Conservation (phyloP, 108 stramenopile genomes). For the Ochromonas danica region DNA sequence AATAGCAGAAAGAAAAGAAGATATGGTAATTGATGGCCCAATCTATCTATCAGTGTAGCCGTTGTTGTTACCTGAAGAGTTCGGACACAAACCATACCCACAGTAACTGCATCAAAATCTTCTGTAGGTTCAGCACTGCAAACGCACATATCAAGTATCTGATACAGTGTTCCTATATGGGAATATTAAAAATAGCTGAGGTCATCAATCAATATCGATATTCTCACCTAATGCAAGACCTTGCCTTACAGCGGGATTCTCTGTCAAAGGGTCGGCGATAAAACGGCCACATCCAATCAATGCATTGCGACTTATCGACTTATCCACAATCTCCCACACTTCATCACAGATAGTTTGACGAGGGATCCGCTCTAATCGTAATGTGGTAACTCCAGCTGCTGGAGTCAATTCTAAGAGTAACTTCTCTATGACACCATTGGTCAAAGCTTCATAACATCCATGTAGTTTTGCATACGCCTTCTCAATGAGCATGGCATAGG, state of each 20-base stretch:
- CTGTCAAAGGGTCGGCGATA: background rate
- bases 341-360: background rate
- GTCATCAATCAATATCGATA: too few relatives aligned
- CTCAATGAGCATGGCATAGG: constrained; percentile 47
- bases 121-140: background rate
- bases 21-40: background rate
- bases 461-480: constrained; percentile 64
- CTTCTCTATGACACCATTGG: constrained; percentile 42
- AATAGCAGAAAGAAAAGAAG: background rate
- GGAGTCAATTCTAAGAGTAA: constrained; percentile 40
- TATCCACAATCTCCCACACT: constrained; percentile 25
- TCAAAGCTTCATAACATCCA: constrained; percentile 56
- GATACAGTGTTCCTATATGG: background rate
- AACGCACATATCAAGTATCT: constrained; percentile 22
- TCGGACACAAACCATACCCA: constrained; percentile 33
- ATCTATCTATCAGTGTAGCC: background rate
- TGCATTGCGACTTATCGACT: background rate
- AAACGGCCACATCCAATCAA: constrained; percentile 29
- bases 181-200: background rate
- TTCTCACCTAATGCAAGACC: constrained; percentile 24
- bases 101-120: constrained; percentile 11
- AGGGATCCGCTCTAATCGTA: background rate
- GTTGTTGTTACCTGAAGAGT: background rate
- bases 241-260: background rate
- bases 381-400: background rate